phyloP scores from a whole-genome alignment of 2,329 filamentous ascomycete species.

The Onygenales sp. region DNA sequence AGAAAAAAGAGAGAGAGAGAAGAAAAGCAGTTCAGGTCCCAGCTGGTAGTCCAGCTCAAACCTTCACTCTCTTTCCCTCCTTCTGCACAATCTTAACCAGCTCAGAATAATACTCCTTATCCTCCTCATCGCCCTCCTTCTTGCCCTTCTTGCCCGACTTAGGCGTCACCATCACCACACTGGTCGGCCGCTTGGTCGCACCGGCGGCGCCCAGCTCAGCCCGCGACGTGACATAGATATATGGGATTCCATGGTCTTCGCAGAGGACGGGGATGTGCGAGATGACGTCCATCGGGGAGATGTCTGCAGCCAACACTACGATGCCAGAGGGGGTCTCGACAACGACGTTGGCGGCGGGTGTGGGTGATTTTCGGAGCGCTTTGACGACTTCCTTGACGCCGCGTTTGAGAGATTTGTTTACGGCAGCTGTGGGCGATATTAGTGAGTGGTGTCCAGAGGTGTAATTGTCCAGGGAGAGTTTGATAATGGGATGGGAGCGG shows the following conservation, averaged over 20 bases:
- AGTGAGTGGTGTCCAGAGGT: neutral
- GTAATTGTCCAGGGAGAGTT: neutral
- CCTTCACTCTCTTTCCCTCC: constrained; percentile 47
- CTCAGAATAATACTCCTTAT: constrained; percentile 45
- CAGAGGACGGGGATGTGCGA: constrained; percentile 95
- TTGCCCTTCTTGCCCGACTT: constrained; percentile 44
- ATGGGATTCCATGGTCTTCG: constrained; percentile 95
- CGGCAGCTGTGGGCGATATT: constrained; percentile 59
- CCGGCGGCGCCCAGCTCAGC: constrained; percentile 90
- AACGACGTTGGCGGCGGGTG: constrained; percentile 55
- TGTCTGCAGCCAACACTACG: constrained; percentile 90
- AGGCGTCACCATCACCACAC: constrained; percentile 73
- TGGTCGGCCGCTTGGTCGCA: constrained; percentile 91
- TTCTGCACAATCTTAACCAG: constrained; percentile 51
- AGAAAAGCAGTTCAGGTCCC: neutral
- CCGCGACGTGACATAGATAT: constrained; percentile 86
- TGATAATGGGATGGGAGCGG: too few species aligned
- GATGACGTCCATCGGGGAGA: constrained; percentile 97
- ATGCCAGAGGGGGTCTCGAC: constrained; percentile 58
- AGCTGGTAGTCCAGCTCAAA: constrained; percentile 22
- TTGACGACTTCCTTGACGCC: constrained; percentile 99
- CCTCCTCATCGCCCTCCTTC: constrained; percentile 36
- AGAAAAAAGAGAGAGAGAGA: neutral
- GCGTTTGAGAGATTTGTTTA: constrained; percentile 90
- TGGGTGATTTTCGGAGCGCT: constrained; percentile 82